Conservation (phyloP, 805 yeast species). For the Pichia gijzeniarum region DNA sequence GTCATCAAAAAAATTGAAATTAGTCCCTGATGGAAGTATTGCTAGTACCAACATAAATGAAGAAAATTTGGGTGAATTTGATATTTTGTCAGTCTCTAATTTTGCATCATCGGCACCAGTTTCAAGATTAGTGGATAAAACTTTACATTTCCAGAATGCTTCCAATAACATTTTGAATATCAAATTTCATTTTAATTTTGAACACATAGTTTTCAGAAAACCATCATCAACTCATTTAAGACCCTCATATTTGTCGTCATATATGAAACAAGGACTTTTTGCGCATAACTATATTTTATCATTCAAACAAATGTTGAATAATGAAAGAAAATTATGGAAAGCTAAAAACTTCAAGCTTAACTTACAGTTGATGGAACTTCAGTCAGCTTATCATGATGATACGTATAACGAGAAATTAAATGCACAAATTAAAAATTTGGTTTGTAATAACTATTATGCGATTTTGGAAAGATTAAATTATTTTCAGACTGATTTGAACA, state of each 20-base stretch:
- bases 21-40: neutral
- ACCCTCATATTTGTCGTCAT: neutral
- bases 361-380: neutral
- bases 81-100: too few species aligned
- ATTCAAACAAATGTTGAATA: constrained; percentile 4
- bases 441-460: constrained; percentile 10
- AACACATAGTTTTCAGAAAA: constrained; percentile 1
- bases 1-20: neutral
- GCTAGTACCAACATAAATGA: too few species aligned
- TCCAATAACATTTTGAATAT: too few species aligned
- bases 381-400: neutral
- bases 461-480: constrained; percentile 13
- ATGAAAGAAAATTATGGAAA: constrained; percentile 9
- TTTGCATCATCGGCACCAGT: too few species aligned
- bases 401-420: neutral
- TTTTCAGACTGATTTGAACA: constrained; percentile 12
- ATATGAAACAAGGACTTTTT: neutral
- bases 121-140: too few species aligned
- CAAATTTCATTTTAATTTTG: too few species aligned
- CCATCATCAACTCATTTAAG: constrained; percentile 8
- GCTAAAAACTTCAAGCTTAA: neutral
- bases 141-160: too few species aligned
- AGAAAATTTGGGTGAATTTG: too few species aligned
- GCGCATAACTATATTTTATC: neutral
- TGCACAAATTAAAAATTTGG: neutral